Conservation (phyloP, 768 basidiomycete species). For the Boletus tylopilopsis region DNA sequence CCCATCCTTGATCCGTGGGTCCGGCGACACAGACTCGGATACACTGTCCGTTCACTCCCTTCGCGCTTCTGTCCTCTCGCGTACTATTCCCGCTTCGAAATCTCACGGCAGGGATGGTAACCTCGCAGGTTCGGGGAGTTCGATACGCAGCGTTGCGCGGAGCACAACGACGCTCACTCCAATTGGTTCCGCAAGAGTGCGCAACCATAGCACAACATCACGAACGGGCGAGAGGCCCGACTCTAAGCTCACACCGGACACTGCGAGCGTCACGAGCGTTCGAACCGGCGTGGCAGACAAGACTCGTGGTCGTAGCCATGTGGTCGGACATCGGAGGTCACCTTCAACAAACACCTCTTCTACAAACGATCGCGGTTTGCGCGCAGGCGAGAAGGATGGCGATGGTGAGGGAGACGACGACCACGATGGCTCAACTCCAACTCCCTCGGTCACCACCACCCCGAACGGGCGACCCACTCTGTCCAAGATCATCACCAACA, state of each 20-base stretch:
- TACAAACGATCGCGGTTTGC: slow-evolving; percentile 1
- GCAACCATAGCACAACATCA: slow-evolving; percentile 27
- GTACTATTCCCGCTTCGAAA: slow-evolving; percentile 23
- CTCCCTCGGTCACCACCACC: slow-evolving; percentile 3
- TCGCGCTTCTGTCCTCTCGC: slow-evolving; percentile 41
- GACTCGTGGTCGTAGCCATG: slow-evolving; percentile 14
- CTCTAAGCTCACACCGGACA: slow-evolving; percentile 64
- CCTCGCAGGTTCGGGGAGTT: slow-evolving; percentile 30
- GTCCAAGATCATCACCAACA: slow-evolving; percentile 26
- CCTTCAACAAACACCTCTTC: slow-evolving; percentile 18
- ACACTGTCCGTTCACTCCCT: slow-evolving; percentile 44
- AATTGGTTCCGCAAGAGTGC: slow-evolving; percentile 14
- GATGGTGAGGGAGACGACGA: slow-evolving; percentile 10
- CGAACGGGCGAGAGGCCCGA: slow-evolving; percentile 50
- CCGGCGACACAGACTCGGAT: slow-evolving; percentile 35
- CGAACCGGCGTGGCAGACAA: slow-evolving; percentile 27
- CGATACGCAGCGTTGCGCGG: slow-evolving; percentile 45
- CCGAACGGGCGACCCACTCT: slow-evolving; percentile 25
- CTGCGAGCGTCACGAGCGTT: slow-evolving; percentile 24
- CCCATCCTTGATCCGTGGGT: slow-evolving; percentile 26
- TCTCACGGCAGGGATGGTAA: slow-evolving; percentile 22
- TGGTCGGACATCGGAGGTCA: slow-evolving; percentile 17
- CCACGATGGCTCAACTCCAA: slow-evolving; percentile 16
- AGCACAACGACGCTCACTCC: slow-evolving; percentile 32
- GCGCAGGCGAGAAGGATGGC: not conserved